Evolutionary conservation across 192 early-diverging fungal species (phyloP).

Genomic region (Umbelopsis vinacea): DNA sequence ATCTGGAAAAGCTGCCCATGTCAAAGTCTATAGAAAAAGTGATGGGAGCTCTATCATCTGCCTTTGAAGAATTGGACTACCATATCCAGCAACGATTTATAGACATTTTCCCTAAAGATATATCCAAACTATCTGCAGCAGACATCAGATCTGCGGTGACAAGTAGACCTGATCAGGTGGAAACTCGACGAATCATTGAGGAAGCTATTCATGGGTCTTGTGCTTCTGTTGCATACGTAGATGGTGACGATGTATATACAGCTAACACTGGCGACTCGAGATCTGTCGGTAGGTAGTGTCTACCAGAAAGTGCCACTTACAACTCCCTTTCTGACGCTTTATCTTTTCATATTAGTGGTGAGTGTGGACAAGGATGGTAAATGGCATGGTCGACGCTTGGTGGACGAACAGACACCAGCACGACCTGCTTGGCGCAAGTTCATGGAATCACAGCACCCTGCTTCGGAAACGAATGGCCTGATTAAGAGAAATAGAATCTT

Average conservation of each 20-base stretch:
- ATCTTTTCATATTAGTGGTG: constrained; percentile 71
- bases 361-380: constrained; percentile 74
- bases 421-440: constrained; percentile 39
- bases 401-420: constrained; percentile 58
- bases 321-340: constrained; percentile 58
- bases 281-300: constrained; percentile 46
- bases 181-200: constrained; percentile 40
- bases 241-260: constrained; percentile 52
- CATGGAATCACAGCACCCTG: constrained; percentile 46
- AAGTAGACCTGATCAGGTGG: constrained; percentile 30
- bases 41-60: constrained; percentile 46
- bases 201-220: constrained; percentile 55
- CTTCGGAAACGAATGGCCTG: constrained; percentile 24
- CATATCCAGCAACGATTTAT: constrained; percentile 46
- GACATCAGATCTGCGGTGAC: constrained; percentile 13
- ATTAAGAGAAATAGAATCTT: constrained; percentile 27
- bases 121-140: constrained; percentile 43
- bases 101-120: constrained; percentile 43
- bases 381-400: constrained; percentile 58
- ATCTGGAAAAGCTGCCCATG: constrained; percentile 40
- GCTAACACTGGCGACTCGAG: constrained; percentile 61
- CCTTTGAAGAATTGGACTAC: constrained; percentile 52
- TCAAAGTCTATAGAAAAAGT: constrained; percentile 38
- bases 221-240: constrained; percentile 57
- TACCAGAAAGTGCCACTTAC: constrained; percentile 44